These are phyloP conservation scores for Colletotrichum sp. DNA, from an alignment of 2,329 filamentous ascomycete species.

Conservation along the genomic window DNA sequence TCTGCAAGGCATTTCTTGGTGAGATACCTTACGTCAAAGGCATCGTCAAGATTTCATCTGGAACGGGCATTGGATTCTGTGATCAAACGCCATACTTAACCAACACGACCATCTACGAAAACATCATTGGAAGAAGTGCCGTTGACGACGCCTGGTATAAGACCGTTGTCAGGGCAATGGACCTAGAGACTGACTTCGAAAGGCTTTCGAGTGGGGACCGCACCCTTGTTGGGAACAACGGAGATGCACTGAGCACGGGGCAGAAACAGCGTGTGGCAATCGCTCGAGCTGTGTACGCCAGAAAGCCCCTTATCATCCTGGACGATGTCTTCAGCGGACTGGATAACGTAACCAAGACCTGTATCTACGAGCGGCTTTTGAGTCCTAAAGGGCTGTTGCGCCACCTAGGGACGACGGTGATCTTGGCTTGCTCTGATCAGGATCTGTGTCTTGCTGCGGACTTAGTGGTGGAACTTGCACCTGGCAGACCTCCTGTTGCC, in stretches of 20 bases:
- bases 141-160: conserved; percentile 36
- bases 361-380: conserved; percentile 33
- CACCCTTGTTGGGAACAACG: conserved; percentile 43
- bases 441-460: not conserved
- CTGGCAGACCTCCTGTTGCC: not conserved
- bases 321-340: conserved; percentile 41
- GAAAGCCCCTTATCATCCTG: conserved; percentile 31
- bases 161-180: conserved; percentile 35
- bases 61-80: conserved; percentile 25
- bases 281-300: conserved; percentile 35
- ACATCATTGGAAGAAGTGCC: conserved; percentile 37
- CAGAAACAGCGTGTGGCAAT: conserved; percentile 31
- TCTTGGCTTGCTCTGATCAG: not conserved
- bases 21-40: not conserved
- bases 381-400: conserved; percentile 20
- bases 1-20: not conserved
- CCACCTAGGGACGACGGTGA: not conserved
- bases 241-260: conserved; percentile 45
- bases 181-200: conserved; percentile 34
- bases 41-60: not conserved
- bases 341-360: conserved; percentile 34
- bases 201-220: conserved; percentile 36
- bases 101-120: conserved; percentile 39
- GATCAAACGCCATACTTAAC: conserved; percentile 34
- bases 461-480: not conserved